Conservation (phyloP, 2,329 filamentous ascomycete species). For the Xylaria arbuscula region DNA sequence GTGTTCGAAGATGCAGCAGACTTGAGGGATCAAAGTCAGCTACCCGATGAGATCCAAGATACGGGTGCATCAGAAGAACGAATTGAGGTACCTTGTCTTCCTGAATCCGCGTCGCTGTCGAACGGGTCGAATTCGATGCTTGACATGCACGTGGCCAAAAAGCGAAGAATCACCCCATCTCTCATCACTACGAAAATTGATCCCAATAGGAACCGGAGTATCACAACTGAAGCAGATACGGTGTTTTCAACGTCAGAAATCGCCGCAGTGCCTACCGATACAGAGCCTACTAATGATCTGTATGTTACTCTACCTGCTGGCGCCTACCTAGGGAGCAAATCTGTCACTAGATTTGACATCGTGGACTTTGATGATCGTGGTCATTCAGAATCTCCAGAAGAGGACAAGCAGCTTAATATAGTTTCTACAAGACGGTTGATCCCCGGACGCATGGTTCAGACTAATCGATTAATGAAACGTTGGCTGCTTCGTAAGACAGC, state of each 20-base stretch:
- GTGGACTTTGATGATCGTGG: constrained; percentile 27
- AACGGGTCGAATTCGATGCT: neutral
- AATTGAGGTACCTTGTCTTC: constrained; percentile 1
- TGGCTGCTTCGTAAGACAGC: constrained; percentile 32
- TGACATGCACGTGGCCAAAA: constrained; percentile 41
- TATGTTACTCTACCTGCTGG: constrained; percentile 6
- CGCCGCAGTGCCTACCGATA: neutral
- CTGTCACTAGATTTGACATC: constrained; percentile 46
- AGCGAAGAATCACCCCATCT: constrained; percentile 43
- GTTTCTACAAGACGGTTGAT: constrained; percentile 22
- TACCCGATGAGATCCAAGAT: neutral
- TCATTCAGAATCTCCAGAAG: neutral
- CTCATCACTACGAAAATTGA: constrained; percentile 41
- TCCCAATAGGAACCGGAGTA: constrained; percentile 38
- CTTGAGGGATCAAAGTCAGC: neutral
- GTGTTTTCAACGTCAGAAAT: constrained; percentile 19
- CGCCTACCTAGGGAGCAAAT: constrained; percentile 45
- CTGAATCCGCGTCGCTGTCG: neutral
- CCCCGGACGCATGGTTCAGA: constrained; percentile 43
- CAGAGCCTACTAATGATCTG: constrained; percentile 4
- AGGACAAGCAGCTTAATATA: constrained; percentile 36
- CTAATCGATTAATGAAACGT: constrained; percentile 44
- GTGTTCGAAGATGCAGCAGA: constrained; percentile 35
- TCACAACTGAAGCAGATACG: constrained; percentile 45
- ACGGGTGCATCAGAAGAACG: constrained; percentile 1